Evolutionary conservation across 805 yeast species (phyloP), one percentile per base, ranked within the genome.

Genomic region (Barnettozyma wickerhamii): DNA sequence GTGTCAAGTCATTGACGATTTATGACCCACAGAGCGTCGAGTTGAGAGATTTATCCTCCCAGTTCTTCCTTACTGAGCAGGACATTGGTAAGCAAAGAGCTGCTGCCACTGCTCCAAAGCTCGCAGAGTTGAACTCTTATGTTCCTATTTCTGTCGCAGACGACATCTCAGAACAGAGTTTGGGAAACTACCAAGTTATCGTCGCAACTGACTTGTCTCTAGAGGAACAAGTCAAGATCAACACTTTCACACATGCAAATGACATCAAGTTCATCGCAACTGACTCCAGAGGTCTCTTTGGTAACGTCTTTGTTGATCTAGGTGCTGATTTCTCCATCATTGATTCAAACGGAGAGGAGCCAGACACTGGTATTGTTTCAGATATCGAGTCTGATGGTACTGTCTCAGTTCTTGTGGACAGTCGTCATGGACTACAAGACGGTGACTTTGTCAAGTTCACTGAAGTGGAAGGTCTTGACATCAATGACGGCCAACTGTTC

Each of bases 281-380:
- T 5, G 95, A 84, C 56, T 70, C 85, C 20, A 77, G 84, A 55
- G 99, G 99, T 42, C 70, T 93, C 44, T 87, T 91, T 61, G 98
- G 96, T 40, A 77, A 71, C 52, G 75, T 84, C 17, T 93, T 93
- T 64, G 95, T 86, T 26, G 99, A 93, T 61, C 81, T 93, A 48
- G 99, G 99, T 42, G 74, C 74, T 0, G 68, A 74, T 13, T 93
- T 93, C 64, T 75, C 84, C 3, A 82, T 93, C 17, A 67, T 83
- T 39, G 99, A 93, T 60, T 72, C 79, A 30, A 86, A 84, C 38
- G 99, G 99, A 38, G 98, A 93, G 66, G 98, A 93, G 64, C 95
- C 96, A 14, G 68, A 69, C 36, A 60, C 80, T 4, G 98, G 99
- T 34, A 84, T 87, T 45, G 86, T 93, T 2, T 84, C 96, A 2